Evolutionary conservation across 768 basidiomycete species (phyloP).

Genomic region (Pholiota molesta): DNA sequence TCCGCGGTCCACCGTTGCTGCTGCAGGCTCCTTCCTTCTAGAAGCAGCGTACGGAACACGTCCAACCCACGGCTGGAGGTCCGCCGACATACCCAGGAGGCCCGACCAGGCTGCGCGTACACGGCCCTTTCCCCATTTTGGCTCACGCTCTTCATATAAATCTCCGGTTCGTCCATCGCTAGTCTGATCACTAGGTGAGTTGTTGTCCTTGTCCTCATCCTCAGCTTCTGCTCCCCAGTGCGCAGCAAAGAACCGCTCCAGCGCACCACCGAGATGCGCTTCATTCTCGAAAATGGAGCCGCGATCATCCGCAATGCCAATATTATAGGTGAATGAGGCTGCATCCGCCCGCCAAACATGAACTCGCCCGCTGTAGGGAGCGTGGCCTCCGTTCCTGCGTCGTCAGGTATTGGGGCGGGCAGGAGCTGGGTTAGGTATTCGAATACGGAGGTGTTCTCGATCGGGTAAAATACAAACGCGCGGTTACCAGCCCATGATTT

Average conservation of each 20-base stretch:
- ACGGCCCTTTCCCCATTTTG: constrained; percentile 40
- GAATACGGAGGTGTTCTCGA: constrained; percentile 37
- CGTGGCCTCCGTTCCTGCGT: constrained; percentile 11
- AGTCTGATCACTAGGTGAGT: constrained; percentile 14
- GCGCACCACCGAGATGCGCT: constrained; percentile 38
- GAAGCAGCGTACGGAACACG: constrained; percentile 56
- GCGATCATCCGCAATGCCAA: constrained; percentile 44
- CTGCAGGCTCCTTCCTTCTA: constrained; percentile 33
- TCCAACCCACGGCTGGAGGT: constrained; percentile 72
- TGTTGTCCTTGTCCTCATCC: constrained; percentile 22
- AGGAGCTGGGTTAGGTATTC: constrained; percentile 73
- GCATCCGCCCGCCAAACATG: constrained; percentile 51
- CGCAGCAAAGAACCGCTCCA: constrained; percentile 55
- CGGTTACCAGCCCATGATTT: constrained; percentile 42
- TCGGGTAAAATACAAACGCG: constrained; percentile 63
- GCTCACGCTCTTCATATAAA: too few species aligned
- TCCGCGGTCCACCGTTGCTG: not conserved
- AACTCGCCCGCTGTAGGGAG: constrained; percentile 47
- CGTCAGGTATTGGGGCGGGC: constrained; percentile 13
- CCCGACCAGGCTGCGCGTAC: constrained; percentile 68
- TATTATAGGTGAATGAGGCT: constrained; percentile 29
- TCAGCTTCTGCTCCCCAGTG: constrained; percentile 22
- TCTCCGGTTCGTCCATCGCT: not conserved
- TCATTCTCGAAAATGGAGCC: constrained; percentile 29
- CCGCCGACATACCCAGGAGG: constrained; percentile 62